These are phyloP conservation scores for Tuber melanosporum DNA, from an alignment of 495 filamentous ascomycete species.

Conservation along the genomic window DNA sequence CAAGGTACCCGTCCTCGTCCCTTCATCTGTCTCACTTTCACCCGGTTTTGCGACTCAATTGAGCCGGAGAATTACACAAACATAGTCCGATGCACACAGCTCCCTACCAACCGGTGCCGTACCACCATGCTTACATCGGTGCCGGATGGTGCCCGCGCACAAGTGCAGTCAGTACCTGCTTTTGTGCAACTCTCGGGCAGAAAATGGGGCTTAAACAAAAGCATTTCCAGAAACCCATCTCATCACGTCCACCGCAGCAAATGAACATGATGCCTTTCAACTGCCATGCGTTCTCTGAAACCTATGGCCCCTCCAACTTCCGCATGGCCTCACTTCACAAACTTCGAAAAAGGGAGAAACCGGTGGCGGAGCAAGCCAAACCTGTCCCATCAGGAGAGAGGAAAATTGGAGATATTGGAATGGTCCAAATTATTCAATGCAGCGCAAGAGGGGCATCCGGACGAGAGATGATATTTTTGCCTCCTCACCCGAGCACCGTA, in stretches of 20 bases:
- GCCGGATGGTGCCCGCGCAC: not conserved
- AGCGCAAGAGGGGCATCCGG: not conserved
- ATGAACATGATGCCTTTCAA: not conserved
- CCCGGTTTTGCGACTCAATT: not conserved
- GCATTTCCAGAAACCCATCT: not conserved
- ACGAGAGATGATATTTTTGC: not conserved
- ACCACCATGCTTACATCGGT: not conserved
- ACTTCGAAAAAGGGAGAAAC: not conserved
- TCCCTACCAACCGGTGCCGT: not conserved
- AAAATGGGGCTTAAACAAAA: not conserved
- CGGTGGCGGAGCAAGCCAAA: not conserved
- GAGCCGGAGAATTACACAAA: not conserved
- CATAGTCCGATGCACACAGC: not conserved
- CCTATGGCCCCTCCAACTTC: not conserved
- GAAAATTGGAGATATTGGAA: not conserved
- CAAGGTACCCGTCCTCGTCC: not conserved
- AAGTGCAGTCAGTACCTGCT: not conserved
- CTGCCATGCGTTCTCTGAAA: not conserved
- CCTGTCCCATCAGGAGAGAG: not conserved
- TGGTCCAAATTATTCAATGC: not conserved
- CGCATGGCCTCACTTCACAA: not conserved
- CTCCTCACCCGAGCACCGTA: not conserved
- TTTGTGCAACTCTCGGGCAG: not conserved
- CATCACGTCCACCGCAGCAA: not conserved
- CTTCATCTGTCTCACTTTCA: not conserved